Conservation (phyloP, 805 yeast species). For the Ogataea siamensis region DNA sequence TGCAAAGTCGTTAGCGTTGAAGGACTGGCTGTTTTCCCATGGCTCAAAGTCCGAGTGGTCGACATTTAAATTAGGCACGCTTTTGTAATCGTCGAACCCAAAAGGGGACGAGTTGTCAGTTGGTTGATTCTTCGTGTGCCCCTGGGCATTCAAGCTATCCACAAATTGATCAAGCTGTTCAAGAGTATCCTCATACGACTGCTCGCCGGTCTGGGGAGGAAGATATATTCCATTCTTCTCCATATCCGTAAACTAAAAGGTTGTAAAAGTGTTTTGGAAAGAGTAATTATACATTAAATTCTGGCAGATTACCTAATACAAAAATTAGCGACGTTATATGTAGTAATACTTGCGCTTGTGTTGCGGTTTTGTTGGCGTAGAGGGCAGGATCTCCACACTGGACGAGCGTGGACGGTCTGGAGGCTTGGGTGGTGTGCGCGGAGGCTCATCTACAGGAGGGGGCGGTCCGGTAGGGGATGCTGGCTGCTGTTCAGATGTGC, state of each 20-base stretch:
- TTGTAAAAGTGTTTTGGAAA: conserved; percentile 1
- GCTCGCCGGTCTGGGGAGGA: conserved; percentile 5
- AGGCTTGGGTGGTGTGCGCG: neutral
- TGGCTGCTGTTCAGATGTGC: conserved; percentile 5
- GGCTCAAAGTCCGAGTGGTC: conserved; percentile 16
- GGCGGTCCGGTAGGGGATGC: neutral
- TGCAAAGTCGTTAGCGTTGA: conserved; percentile 16
- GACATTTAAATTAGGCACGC: conserved; percentile 15
- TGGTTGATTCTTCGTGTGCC: neutral
- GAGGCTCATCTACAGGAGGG: neutral
- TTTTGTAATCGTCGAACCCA: conserved; percentile 9
- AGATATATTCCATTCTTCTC: conserved; percentile 20
- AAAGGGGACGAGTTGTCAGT: conserved; percentile 14
- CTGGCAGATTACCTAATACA: conserved; percentile 4
- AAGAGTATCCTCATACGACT: conserved; percentile 9
- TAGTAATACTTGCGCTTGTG: conserved; percentile 2
- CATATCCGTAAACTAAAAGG: conserved; percentile 4
- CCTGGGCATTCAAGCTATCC: conserved; percentile 13
- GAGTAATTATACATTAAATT: neutral
- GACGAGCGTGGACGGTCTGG: neutral
- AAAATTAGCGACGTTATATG: neutral
- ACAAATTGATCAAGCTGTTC: conserved; percentile 20
- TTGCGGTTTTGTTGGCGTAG: neutral
- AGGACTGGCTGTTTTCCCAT: conserved; percentile 6
- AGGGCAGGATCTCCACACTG: neutral